Conservation (phyloP, 1,284 basidiomycete species). For the Papiliotrema flavescens region DNA sequence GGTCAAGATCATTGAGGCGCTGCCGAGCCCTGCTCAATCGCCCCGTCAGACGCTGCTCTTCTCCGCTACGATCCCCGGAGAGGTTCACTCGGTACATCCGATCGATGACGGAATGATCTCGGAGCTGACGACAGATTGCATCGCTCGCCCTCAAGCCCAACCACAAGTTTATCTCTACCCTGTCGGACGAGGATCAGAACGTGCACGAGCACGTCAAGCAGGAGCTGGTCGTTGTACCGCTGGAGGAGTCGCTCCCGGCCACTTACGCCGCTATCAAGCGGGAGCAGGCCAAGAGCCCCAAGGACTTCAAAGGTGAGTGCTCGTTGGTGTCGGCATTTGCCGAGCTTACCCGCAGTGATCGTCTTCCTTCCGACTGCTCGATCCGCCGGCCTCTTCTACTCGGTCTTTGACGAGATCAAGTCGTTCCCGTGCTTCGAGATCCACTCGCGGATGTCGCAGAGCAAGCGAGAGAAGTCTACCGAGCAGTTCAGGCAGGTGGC, state of each 20-base stretch:
- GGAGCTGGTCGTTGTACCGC: constrained; percentile 52
- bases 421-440: constrained; percentile 35
- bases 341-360: constrained; percentile 49
- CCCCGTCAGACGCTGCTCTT: constrained; percentile 52
- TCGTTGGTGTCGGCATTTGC: background rate
- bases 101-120: background rate
- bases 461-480: constrained; percentile 52
- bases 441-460: constrained; percentile 46
- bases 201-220: constrained; percentile 67
- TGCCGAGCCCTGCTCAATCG: constrained; percentile 35
- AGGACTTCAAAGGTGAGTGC: constrained; percentile 39
- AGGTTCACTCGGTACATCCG: constrained; percentile 38
- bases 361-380: constrained; percentile 68
- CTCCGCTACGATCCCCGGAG: constrained; percentile 52
- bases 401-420: constrained; percentile 47
- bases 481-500: constrained; percentile 55
- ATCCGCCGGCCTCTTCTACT: constrained; percentile 58
- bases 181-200: constrained; percentile 60
- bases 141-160: constrained; percentile 52
- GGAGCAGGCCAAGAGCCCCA: constrained; percentile 39
- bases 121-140: constrained; percentile 48
- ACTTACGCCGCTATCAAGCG: constrained; percentile 44
- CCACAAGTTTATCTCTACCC: constrained; percentile 62
- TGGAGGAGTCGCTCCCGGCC: constrained; percentile 53
- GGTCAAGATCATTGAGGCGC: constrained; percentile 36